phyloP scores from a whole-genome alignment of 805 yeast genomes.

The Candida germanica region DNA sequence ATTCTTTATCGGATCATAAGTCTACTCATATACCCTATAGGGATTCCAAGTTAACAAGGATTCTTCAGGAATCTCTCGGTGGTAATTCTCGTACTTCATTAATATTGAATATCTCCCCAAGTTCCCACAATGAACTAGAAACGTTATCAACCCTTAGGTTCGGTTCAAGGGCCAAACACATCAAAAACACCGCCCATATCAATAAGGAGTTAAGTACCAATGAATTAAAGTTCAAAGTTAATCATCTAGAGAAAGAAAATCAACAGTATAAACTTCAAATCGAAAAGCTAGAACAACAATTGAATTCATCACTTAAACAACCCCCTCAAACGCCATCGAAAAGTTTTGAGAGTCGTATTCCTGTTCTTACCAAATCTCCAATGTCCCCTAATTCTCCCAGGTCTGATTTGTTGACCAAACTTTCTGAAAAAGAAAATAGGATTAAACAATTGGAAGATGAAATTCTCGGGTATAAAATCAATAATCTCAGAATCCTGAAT shows the following conservation, averaged over 20 bases:
- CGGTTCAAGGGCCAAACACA: conserved; percentile 82
- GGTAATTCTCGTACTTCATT: conserved; percentile 85
- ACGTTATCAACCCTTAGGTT: conserved; percentile 83
- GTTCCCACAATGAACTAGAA: conserved; percentile 72
- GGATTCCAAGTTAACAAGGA: conserved; percentile 73
- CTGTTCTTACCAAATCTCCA: conserved; percentile 6
- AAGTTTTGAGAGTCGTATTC: conserved; percentile 12
- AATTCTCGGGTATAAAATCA: conserved; percentile 28
- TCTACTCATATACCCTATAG: conserved; percentile 80
- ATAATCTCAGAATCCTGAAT: conserved; percentile 28
- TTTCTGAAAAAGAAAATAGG: conserved; percentile 25
- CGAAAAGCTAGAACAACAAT: conserved; percentile 40
- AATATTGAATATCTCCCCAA: conserved; percentile 86
- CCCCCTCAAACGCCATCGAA: conserved; percentile 14
- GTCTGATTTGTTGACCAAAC: conserved; percentile 16
- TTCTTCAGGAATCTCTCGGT: conserved; percentile 79
- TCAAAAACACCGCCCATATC: conserved; percentile 63
- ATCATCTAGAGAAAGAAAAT: conserved; percentile 33
- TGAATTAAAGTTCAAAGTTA: conserved; percentile 43
- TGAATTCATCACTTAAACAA: conserved; percentile 12
- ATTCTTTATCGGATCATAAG: conserved; percentile 68
- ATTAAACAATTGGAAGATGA: conserved; percentile 30
- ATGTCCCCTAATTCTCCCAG: conserved; percentile 8
- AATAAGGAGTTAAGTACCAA: conserved; percentile 55
- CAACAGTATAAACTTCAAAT: conserved; percentile 30